Evolutionary conservation across 768 basidiomycete genomes (phyloP).

Genomic region (Omphalotus guepiniiformis): DNA sequence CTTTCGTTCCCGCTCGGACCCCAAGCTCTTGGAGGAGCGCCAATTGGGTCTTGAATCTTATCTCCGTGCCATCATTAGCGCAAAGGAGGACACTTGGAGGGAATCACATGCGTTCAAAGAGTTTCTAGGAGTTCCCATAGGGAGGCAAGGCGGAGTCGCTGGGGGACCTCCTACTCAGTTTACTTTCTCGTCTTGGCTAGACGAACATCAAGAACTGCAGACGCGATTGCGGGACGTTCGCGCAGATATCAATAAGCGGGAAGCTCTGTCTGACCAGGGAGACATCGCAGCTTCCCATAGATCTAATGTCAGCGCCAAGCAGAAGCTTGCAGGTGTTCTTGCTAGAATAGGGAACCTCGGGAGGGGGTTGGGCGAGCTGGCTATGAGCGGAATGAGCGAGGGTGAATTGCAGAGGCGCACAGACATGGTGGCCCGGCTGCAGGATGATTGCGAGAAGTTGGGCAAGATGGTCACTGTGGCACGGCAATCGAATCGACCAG

Average conservation of each 20-base stretch:
- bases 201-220: constrained; percentile 81
- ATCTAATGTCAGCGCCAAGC: constrained; percentile 81
- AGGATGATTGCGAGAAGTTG: constrained; percentile 89
- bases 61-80: constrained; percentile 78
- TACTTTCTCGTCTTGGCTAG: constrained; percentile 81
- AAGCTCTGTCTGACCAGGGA: constrained; percentile 72
- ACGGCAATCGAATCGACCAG: constrained; percentile 43
- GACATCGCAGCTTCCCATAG: constrained; percentile 74
- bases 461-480: constrained; percentile 81
- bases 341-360: constrained; percentile 70
- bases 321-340: constrained; percentile 74
- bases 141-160: constrained; percentile 38
- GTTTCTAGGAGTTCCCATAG: constrained; percentile 81
- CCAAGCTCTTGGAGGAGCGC: constrained; percentile 72
- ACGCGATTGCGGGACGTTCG: constrained; percentile 75
- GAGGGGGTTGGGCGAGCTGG: constrained; percentile 62
- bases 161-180: constrained; percentile 44
- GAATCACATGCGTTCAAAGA: constrained; percentile 74
- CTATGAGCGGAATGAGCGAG: constrained; percentile 70
- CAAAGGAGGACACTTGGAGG: constrained; percentile 82
- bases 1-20: constrained; percentile 53
- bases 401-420: constrained; percentile 90
- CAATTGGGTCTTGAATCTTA: constrained; percentile 75
- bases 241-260: constrained; percentile 83
- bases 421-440: constrained; percentile 83